Percentiles rank a stretch among this genome's conserved stretches.
phyloP scores from a whole-genome alignment of 495 filamentous ascomycete genomes.

The Beverwykella pulmonaria region DNA sequence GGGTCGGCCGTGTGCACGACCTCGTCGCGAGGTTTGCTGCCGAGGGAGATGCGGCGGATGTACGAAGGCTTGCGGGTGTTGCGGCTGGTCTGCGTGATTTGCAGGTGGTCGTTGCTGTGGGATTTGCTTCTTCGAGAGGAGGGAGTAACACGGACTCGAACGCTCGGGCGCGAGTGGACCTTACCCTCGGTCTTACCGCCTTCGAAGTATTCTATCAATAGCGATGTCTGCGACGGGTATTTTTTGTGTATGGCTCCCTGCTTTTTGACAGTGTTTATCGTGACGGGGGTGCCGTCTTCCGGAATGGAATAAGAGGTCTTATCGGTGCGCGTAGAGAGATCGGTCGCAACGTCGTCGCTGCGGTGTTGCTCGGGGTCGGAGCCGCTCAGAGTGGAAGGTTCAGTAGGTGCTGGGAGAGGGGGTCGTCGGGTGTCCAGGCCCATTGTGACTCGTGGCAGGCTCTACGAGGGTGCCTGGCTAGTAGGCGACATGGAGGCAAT shows the following conservation, averaged over 20 bases:
- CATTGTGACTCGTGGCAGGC: constrained; percentile 36
- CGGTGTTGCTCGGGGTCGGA: constrained; percentile 39
- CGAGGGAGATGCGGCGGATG: constrained; percentile 64
- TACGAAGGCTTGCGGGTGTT: constrained; percentile 63
- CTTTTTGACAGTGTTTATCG: constrained; percentile 69
- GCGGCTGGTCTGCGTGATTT: constrained; percentile 76
- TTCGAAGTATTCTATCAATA: constrained; percentile 98
- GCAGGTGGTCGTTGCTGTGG: constrained; percentile 67
- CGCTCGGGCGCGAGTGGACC: constrained; percentile 74
- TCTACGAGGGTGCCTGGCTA: constrained; percentile 14
- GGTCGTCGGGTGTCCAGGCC: constrained; percentile 44
- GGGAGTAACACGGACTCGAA: constrained; percentile 92
- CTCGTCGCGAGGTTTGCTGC: constrained; percentile 57
- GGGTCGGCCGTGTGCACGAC: constrained; percentile 54
- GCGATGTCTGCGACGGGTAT: constrained; percentile 78
- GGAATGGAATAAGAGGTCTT: constrained; percentile 86
- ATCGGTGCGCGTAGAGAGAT: constrained; percentile 76
- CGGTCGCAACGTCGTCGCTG: constrained; percentile 69
- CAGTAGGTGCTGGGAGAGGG: constrained; percentile 45
- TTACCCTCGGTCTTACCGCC: constrained; percentile 67
- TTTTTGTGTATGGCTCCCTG: constrained; percentile 43
- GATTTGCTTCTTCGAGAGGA: constrained; percentile 62
- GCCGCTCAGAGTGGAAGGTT: constrained; percentile 42
- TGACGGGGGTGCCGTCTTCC: constrained; percentile 92
- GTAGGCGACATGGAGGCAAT: constrained; percentile 22